Base-by-base conservation (phyloP, 2,329 filamentous ascomycete genomes). In the Fusarium sp. region DNA sequence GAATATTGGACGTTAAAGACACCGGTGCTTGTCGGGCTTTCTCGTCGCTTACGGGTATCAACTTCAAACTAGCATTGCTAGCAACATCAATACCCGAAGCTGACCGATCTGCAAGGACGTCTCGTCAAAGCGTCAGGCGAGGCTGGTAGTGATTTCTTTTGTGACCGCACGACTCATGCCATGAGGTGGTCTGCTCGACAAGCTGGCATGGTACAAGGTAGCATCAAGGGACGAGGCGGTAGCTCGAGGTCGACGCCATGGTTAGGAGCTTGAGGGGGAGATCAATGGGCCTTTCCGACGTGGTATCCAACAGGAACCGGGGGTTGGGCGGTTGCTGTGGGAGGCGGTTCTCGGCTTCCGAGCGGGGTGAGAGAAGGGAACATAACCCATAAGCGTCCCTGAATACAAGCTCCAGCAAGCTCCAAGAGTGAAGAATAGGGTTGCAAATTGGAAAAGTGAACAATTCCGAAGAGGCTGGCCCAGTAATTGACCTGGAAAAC, bases 271-370 rank as follows among this genome's bases (percentile, higher is more conserved):
- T 39, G 28, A 15, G 59, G 52, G 57, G 36, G 30, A 37, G 54
- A 63, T 70, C 67, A 57, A 65, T 68, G 68, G 63, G 47, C 37
- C 63, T 23, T 44, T 31, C 47, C 31, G 30, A 41, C 27, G 48
- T 68, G 52, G 60, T 65, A 37, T 71, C 52, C 46, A 46, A 37
- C 23, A 43, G 43, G 23, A 39, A 37, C 54, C 54, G 23, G 54
- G 53, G 31, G n/a, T 48, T 48, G 28, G 7, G 10, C 34, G 54
- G 50, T 40, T 48, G 44, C 53, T 60, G 55, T 48, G 50, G 59
- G 50, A 70, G 53, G 63, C 63, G 67, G 67, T 72, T 50, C 53
- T 75, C 73, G 73, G 73, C 64, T 72, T 72, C 73, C 73, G 73
- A 72, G 70, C 59, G 67, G 67, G 70, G 68, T 31, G 58, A 28